Conservation (phyloP, 345 rosid genomes). For the Acer campestre region DNA sequence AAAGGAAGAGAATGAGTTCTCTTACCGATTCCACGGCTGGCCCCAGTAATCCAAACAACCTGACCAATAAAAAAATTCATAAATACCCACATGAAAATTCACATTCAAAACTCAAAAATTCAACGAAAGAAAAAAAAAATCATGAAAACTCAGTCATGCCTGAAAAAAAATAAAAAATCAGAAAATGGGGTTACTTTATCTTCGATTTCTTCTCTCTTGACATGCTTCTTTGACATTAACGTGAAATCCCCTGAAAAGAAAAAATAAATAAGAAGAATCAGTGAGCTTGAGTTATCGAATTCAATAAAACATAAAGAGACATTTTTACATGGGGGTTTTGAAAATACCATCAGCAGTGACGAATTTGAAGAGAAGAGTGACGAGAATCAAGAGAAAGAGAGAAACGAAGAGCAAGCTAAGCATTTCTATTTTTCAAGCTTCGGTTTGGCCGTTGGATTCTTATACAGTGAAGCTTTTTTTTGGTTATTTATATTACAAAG, state of each 20-base stretch:
- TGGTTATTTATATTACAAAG: too few species aligned
- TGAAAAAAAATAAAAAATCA: background rate
- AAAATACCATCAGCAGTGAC: conserved; percentile 62
- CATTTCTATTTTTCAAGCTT: conserved; percentile 18
- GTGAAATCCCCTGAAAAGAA: conserved; percentile 73
- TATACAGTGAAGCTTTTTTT: background rate
- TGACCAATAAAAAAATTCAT: conserved; percentile 21
- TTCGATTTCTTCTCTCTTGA: conserved; percentile 73
- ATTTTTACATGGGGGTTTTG: background rate
- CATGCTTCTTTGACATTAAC: conserved; percentile 63
- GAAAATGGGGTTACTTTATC: conserved; percentile 53
- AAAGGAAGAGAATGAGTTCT: background rate
- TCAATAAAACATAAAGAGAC: background rate
- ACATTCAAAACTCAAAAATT: background rate
- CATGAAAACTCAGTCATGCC: background rate
- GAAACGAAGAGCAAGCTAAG: conserved; percentile 36
- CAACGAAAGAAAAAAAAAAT: background rate
- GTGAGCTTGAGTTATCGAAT: conserved; percentile 2
- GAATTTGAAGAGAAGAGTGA: conserved; percentile 49
- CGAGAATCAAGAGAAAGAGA: conserved; percentile 29
- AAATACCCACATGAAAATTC: background rate
- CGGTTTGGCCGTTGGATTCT: background rate
- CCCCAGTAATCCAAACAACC: conserved; percentile 98
- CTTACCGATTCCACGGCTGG: conserved; percentile 95
- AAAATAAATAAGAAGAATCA: background rate